phyloP scores from a whole-genome alignment of 2,329 filamentous ascomycete genomes.

The Achaetomium macrosporum region DNA sequence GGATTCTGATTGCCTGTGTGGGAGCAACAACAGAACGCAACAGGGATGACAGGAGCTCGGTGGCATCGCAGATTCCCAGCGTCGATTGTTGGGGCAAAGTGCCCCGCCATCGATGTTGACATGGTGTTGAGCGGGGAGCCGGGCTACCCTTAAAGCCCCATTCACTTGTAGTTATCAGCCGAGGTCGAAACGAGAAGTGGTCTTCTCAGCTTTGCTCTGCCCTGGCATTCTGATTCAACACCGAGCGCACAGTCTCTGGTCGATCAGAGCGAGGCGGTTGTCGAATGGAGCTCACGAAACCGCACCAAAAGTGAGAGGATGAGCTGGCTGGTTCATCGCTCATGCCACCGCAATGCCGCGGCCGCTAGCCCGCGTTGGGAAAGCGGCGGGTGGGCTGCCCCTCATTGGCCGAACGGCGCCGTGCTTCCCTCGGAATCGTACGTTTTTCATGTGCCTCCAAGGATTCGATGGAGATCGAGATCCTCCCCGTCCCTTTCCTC shows the following conservation, averaged over 20 bases:
- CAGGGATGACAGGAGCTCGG: background rate
- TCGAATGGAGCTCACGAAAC: too few species aligned
- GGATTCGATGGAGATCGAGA: slow-evolving; percentile 28
- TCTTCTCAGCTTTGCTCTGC: too few species aligned
- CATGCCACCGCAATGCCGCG: slow-evolving; percentile 9
- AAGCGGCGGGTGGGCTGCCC: slow-evolving; percentile 13
- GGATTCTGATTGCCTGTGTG: slow-evolving; percentile 1
- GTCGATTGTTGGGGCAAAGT: slow-evolving; percentile 25
- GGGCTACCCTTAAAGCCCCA: too few species aligned
- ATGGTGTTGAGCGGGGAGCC: background rate
- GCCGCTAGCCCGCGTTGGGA: slow-evolving; percentile 14
- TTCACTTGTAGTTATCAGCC: too few species aligned
- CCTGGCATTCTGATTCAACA: too few species aligned
- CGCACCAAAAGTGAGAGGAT: background rate
- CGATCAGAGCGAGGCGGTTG: too few species aligned
- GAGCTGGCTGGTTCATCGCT: slow-evolving; percentile 1
- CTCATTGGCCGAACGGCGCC: slow-evolving; percentile 25
- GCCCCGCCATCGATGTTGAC: slow-evolving; percentile 18
- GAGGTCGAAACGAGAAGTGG: too few species aligned
- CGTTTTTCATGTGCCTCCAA: slow-evolving; percentile 28
- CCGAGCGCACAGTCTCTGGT: too few species aligned
- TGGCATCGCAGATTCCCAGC: slow-evolving; percentile 6
- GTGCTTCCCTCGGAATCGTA: slow-evolving; percentile 27
- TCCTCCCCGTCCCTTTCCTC: slow-evolving; percentile 14
- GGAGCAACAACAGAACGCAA: slow-evolving; percentile 7